Conservation (phyloP, 352 stramenopile genomes). For the Blastocystis sp. region DNA sequence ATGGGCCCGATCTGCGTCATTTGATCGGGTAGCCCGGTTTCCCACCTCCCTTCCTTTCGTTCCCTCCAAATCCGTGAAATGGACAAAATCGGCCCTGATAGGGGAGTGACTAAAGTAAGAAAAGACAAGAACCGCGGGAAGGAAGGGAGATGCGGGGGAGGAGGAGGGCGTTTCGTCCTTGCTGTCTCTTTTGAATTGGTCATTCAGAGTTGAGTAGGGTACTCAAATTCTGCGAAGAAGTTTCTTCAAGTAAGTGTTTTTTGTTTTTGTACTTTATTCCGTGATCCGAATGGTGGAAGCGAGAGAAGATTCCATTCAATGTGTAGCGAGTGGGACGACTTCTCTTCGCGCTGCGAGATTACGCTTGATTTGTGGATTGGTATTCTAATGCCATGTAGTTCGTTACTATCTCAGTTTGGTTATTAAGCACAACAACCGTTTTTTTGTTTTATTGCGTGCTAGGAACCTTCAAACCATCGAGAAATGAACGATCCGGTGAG, state of each 20-base stretch:
- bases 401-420: neutral
- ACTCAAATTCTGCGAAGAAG: conserved; percentile 54
- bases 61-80: neutral
- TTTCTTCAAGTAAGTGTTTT: conserved; percentile 6
- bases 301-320: conserved; percentile 5
- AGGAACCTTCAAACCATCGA: neutral
- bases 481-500: conserved; percentile 50
- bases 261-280: conserved; percentile 57
- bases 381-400: conserved; percentile 28
- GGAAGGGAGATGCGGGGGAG: neutral
- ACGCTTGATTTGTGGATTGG: neutral
- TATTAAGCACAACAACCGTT: neutral
- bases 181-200: conserved; percentile 63
- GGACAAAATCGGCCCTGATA: neutral
- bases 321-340: neutral
- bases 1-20: too few species aligned
- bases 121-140: neutral
- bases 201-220: conserved; percentile 16
- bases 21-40: conserved; percentile 64
- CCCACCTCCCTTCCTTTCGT: neutral
- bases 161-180: conserved; percentile 1
- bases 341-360: neutral
- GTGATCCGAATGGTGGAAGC: neutral
- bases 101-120: neutral
- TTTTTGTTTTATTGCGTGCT: neutral